Conservation (phyloP, 2,329 filamentous ascomycete species). For the Fusarium fujikuroi region DNA sequence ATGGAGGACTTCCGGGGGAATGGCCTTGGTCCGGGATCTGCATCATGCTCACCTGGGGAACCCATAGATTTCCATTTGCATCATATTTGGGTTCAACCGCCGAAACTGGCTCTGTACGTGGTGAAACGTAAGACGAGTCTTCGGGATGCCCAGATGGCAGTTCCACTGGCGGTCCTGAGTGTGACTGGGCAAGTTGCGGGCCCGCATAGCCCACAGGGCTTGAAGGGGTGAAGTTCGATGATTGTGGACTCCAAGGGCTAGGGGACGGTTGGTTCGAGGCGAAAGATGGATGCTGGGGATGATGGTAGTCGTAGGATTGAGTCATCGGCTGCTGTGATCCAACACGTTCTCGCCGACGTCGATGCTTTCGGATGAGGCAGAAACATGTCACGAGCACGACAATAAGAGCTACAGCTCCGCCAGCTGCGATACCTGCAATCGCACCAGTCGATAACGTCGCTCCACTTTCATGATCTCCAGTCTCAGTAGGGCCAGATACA, state of each 20-base stretch:
- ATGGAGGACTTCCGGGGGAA: constrained; percentile 33
- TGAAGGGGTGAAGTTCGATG: constrained; percentile 34
- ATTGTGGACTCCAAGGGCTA: constrained; percentile 44
- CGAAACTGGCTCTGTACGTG: constrained; percentile 23
- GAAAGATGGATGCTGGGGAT: constrained; percentile 37
- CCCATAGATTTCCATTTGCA: constrained; percentile 48
- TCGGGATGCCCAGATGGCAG: constrained; percentile 37
- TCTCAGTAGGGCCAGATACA: constrained; percentile 41
- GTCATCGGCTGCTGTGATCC: constrained; percentile 42
- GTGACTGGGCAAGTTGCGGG: constrained; percentile 35
- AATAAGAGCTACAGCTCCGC: constrained; percentile 47
- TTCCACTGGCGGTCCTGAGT: constrained; percentile 44
- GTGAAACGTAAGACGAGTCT: constrained; percentile 22
- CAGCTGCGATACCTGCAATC: constrained; percentile 58
- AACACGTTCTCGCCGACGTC: constrained; percentile 17
- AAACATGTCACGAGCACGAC: constrained; percentile 43
- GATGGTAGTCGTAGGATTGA: constrained; percentile 39
- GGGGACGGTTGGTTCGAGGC: constrained; percentile 38
- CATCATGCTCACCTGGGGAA: constrained; percentile 50
- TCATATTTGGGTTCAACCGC: constrained; percentile 46
- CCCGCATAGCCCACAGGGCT: constrained; percentile 30
- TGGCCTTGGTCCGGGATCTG: constrained; percentile 35
- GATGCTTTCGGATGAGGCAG: constrained; percentile 47
- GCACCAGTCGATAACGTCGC: constrained; percentile 51
- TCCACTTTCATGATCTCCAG: not conserved